Conservation (phyloP, 805 yeast species). For the Suhomyces vadensis region DNA sequence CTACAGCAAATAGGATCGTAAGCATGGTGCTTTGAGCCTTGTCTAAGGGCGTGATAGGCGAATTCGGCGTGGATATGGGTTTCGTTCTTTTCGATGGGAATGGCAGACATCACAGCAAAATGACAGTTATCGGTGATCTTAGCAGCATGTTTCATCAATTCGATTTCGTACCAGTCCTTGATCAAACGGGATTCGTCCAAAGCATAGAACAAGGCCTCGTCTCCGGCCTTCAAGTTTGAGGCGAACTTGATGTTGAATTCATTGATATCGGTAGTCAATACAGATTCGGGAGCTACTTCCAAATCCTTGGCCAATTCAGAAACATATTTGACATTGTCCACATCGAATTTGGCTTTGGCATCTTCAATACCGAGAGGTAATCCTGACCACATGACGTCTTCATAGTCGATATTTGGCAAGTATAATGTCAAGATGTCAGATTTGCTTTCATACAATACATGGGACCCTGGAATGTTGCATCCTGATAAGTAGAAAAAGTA, state of each 20-base stretch:
- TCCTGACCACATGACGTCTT: conserved; percentile 97
- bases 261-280: conserved; percentile 59
- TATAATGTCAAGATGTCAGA: conserved; percentile 65
- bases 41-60: conserved; percentile 87
- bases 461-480: conserved; percentile 75
- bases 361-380: conserved; percentile 68
- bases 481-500: conserved; percentile 89
- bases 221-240: conserved; percentile 41
- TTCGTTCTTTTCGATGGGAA: conserved; percentile 84
- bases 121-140: conserved; percentile 86
- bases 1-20: conserved; percentile 96
- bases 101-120: conserved; percentile 87
- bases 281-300: conserved; percentile 22
- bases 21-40: conserved; percentile 85
- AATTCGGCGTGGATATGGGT: conserved; percentile 96
- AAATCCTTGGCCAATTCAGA: conserved; percentile 47
- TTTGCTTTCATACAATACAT: conserved; percentile 56
- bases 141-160: conserved; percentile 76
- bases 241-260: conserved; percentile 41
- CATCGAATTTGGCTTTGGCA: conserved; percentile 68
- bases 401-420: conserved; percentile 80
- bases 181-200: conserved; percentile 84
- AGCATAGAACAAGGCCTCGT: conserved; percentile 58
- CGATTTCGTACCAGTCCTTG: conserved; percentile 82
- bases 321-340: conserved; percentile 74